These are phyloP conservation scores for Fallopia convolvulus DNA, from an alignment of 148 eudicot species.

Conservation along the genomic window DNA sequence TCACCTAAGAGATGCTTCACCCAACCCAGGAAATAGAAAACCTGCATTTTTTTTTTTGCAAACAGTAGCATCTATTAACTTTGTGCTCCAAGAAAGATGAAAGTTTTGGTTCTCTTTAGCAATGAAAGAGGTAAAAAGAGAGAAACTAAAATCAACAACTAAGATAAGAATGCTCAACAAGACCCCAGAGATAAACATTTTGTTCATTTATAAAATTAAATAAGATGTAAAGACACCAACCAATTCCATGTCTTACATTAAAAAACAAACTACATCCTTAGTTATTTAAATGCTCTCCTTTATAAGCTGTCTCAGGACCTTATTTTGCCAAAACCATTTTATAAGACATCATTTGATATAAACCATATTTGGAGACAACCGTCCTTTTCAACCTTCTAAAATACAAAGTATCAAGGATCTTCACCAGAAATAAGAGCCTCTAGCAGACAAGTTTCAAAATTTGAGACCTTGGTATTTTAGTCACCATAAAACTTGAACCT, in stretches of 20 bases:
- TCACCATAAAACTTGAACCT: not conserved
- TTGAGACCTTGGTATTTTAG: not conserved
- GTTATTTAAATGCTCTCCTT: not conserved
- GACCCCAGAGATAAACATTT: not conserved
- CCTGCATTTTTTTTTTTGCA: constrained; percentile 32
- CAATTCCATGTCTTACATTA: not conserved
- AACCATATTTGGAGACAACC: not conserved
- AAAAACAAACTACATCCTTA: not conserved
- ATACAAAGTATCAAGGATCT: not conserved
- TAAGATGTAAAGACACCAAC: not conserved
- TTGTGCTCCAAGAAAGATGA: not conserved
- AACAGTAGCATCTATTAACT: not conserved
- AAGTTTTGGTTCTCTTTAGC: not conserved
- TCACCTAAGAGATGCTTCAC: constrained; percentile 78
- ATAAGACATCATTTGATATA: not conserved
- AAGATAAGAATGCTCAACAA: not conserved
- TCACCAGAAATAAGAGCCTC: not conserved
- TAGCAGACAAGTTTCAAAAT: not conserved
- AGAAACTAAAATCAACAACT: not conserved
- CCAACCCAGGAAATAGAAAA: constrained; percentile 92
- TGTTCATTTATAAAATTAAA: not conserved
- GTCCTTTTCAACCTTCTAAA: not conserved
- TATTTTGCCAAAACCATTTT: not conserved
- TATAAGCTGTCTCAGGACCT: not conserved
- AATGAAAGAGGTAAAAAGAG: not conserved